phyloP scores from a whole-genome alignment of 768 basidiomycete genomes.

The Tylopilus plumbeoviolaceoides region DNA sequence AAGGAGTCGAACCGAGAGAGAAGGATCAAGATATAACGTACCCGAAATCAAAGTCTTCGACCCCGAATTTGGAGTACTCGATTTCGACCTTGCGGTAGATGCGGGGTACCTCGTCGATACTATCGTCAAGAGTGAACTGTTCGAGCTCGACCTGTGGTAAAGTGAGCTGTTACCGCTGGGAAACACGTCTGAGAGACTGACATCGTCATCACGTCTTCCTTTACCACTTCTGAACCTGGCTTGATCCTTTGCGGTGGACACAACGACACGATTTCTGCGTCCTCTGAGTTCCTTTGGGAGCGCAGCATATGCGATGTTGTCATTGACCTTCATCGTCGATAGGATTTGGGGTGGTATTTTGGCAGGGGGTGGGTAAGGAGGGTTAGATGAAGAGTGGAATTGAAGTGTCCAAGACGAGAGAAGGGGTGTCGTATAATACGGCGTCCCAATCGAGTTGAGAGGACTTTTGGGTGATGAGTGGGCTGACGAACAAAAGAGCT shows the following conservation, averaged over 20 bases:
- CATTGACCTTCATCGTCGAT: conserved; percentile 76
- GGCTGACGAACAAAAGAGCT: neutral
- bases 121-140: conserved; percentile 48
- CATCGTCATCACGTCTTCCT: conserved; percentile 43
- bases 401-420: conserved; percentile 62
- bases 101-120: conserved; percentile 62
- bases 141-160: conserved; percentile 47
- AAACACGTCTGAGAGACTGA: conserved; percentile 4
- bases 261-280: conserved; percentile 67
- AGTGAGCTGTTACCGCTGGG: conserved; percentile 2
- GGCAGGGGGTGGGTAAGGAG: conserved; percentile 59
- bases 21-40: conserved; percentile 30
- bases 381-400: conserved; percentile 47
- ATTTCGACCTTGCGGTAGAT: conserved; percentile 93
- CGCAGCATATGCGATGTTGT: conserved; percentile 85
- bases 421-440: conserved; percentile 70
- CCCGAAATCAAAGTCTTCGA: conserved; percentile 99
- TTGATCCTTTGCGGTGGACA: conserved; percentile 49
- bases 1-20: neutral
- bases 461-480: conserved; percentile 47
- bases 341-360: conserved; percentile 80
- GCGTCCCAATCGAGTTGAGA: conserved; percentile 84
- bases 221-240: conserved; percentile 88
- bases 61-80: conserved; percentile 97
- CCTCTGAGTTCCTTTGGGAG: conserved; percentile 84